phyloP scores from a whole-genome alignment of 345 rosid species.

The Melaleuca quinquenervia region DNA sequence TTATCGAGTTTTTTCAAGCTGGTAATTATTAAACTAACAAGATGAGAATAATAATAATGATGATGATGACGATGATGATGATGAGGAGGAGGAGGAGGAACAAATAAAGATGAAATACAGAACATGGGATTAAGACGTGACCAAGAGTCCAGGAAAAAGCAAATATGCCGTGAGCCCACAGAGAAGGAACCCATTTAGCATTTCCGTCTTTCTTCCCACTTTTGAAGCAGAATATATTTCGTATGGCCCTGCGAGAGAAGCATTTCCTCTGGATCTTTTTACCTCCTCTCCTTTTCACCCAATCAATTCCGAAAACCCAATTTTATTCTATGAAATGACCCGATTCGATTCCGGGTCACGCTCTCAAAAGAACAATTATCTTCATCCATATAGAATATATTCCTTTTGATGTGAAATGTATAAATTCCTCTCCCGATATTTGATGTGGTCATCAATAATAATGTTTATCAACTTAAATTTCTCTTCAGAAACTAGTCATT shows the following conservation, averaged over 20 bases:
- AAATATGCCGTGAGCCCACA: not conserved
- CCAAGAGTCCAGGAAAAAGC: not conserved
- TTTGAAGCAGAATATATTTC: not conserved
- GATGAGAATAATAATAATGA: no score
- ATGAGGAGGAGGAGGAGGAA: no score
- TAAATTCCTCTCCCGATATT: accelerated
- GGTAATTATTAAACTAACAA: not conserved
- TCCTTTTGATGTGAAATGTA: not conserved
- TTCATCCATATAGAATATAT: accelerated
- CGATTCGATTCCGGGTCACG: not conserved
- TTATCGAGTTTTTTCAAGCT: not conserved
- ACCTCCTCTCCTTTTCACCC: not conserved
- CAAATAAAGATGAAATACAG: no score
- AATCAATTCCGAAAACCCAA: not conserved
- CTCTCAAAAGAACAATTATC: not conserved
- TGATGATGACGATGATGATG: no score
- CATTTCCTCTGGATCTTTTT: not conserved
- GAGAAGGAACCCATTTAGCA: no score
- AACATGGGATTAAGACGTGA: not conserved
- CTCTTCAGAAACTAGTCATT: no score
- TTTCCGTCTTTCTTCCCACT: no score
- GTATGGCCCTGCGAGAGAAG: not conserved
- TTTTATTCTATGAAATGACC: not conserved
- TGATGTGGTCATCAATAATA: not conserved
- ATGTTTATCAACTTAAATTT: not conserved